Base-by-base conservation (phyloP, 140 eudicot species). In the Ambrosia hybrid region DNA sequence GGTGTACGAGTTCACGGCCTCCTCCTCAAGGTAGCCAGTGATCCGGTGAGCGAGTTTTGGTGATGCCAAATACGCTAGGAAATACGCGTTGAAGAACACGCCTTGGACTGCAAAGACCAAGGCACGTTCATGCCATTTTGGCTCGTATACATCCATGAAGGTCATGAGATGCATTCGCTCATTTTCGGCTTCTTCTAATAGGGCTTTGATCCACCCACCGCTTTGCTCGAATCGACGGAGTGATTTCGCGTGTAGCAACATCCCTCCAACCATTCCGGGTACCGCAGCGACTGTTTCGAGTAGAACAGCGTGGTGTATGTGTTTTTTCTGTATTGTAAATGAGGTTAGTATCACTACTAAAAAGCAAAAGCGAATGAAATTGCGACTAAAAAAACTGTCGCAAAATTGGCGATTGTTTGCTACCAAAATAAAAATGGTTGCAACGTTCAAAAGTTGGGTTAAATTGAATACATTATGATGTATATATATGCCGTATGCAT, bases 141-240 rank as follows among this genome's bases (percentile, higher is more conserved):
- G 90, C 46, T 76, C 48, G 11, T 78, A 78, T 16, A 87, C 37
- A 15, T 87, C 90, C 4, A 79, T 61, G 68, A 87, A 87, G 0
- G 94, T 87, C 94, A 87, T 87, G 49, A 87, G 84, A 61, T 87
- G 94, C 94, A 84, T 87, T 46, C 94, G 45, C 74, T 87, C 90
- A 46, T 87, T 87, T 74, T 87, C 94, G 2, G 94, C 90, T 73
- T 87, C 94, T 80, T 87, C 94, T 21, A 87, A 52, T 2, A 87
- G 68, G 48, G 90, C 94, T 57, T 87, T 87, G 83, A 87, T 87
- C 94, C 94, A 87, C 0, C 94, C 94, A 2, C 94, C 94, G 63
- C 94, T 87, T 65, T 87, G 90, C 76, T 87, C 94, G 15, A 87
- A 87, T 70, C 88, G 82, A 51, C 94, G 81, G 26, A 87, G 78